phyloP scores from a whole-genome alignment of 768 basidiomycete genomes.

The Lactarius hatsudake region DNA sequence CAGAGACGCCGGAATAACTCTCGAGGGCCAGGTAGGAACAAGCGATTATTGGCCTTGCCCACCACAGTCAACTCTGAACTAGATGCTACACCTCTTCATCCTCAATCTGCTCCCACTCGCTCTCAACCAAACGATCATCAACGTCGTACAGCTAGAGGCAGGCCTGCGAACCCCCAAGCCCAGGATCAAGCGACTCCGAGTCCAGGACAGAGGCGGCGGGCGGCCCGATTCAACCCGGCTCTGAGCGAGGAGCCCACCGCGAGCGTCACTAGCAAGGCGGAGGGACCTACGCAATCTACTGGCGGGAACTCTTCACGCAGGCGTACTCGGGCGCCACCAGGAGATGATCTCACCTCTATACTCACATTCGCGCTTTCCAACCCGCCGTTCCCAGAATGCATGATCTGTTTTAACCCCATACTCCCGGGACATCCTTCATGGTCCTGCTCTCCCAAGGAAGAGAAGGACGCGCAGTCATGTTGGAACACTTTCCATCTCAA shows the following conservation, averaged over 20 bases:
- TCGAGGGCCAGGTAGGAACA: neutral
- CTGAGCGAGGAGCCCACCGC: conserved; percentile 10
- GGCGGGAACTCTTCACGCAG: neutral
- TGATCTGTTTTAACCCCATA: conserved; percentile 80
- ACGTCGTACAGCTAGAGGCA: neutral
- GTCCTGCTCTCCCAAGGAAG: conserved; percentile 68
- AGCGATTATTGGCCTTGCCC: neutral
- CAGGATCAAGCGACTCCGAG: neutral
- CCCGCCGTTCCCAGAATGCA: conserved; percentile 73
- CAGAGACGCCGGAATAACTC: conserved; percentile 10
- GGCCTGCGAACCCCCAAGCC: neutral
- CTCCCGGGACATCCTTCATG: conserved; percentile 79
- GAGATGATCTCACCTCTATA: conserved; percentile 73
- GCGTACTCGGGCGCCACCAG: conserved; percentile 22
- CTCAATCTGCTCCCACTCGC: conserved; percentile 1
- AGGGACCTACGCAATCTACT: neutral
- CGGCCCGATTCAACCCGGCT: conserved; percentile 18
- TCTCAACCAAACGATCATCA: neutral
- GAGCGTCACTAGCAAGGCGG: neutral
- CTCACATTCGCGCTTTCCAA: conserved; percentile 64
- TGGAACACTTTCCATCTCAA: conserved; percentile 90
- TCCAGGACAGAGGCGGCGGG: conserved; percentile 7
- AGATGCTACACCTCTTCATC: neutral
- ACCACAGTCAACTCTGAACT: neutral
- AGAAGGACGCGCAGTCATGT: conserved; percentile 57